Evolutionary conservation across 352 stramenopile genomes (phyloP).

Genomic region (Peronospora destructor): DNA sequence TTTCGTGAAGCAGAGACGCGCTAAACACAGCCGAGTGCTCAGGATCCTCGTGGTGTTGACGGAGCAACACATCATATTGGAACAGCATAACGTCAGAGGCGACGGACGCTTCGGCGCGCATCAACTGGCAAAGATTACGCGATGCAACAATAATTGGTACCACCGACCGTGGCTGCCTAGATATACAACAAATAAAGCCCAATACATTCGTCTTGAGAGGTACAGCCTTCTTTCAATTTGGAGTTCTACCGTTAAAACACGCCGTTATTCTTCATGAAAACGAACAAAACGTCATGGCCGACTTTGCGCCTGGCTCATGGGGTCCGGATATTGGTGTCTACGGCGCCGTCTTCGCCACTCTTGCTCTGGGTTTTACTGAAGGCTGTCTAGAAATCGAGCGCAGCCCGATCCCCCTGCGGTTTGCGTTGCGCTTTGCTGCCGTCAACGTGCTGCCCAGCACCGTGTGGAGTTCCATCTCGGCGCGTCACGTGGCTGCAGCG

Average conservation of each 20-base stretch:
- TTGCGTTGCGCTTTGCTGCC: slow-evolving; percentile 51
- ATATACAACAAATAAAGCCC: neutral
- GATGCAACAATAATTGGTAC: neutral
- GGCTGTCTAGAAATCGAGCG: slow-evolving; percentile 49
- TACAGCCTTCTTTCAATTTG: too few species aligned
- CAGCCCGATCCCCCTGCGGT: slow-evolving; percentile 59
- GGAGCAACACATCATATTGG: slow-evolving; percentile 4
- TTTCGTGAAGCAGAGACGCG: neutral
- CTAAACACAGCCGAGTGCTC: too few species aligned
- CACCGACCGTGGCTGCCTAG: neutral
- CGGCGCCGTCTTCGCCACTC: slow-evolving; percentile 20
- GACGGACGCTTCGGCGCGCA: neutral
- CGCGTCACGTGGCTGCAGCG: slow-evolving; percentile 38
- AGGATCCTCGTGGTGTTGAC: slow-evolving; percentile 12
- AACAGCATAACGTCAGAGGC: slow-evolving; percentile 2
- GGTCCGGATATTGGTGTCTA: too few species aligned
- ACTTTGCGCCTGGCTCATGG: slow-evolving; percentile 11
- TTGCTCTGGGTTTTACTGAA: slow-evolving; percentile 56
- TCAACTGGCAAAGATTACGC: too few species aligned
- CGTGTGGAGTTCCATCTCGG: slow-evolving; percentile 49
- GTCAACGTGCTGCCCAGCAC: slow-evolving; percentile 54
- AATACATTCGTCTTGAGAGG: too few species aligned
- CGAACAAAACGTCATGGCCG: slow-evolving; percentile 1
- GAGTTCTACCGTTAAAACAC: neutral
- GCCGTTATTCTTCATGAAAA: too few species aligned